These are phyloP conservation scores for Lecanosticta acicola DNA, from an alignment of 2,329 filamentous ascomycete species.

Conservation along the genomic window DNA sequence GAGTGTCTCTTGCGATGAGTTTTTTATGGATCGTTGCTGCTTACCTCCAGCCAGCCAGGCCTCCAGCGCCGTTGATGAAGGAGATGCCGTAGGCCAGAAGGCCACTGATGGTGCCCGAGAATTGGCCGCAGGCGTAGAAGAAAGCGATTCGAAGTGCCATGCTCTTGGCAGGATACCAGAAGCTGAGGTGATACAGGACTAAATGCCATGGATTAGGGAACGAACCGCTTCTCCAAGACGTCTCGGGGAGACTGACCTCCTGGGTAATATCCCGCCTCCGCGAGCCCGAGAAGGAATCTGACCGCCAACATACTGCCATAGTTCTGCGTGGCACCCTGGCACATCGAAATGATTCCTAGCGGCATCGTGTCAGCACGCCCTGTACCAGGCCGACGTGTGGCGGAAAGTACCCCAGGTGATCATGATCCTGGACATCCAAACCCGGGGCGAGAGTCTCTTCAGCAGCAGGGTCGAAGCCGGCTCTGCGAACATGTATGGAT, in stretches of 20 bases:
- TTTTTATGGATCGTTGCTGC: constrained; percentile 9
- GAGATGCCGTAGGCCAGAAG: constrained; percentile 40
- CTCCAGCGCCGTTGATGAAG: constrained; percentile 41
- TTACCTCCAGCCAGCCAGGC: constrained; percentile 23
- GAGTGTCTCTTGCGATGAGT: neutral
- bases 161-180: constrained; percentile 33
- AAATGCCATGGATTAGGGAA: neutral
- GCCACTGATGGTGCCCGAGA: constrained; percentile 36
- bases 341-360: constrained; percentile 25
- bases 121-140: constrained; percentile 33
- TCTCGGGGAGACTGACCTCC: constrained; percentile 16
- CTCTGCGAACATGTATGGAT: constrained; percentile 34
- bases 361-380: no score
- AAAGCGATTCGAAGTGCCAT: constrained; percentile 33
- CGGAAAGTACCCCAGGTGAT: constrained; percentile 26
- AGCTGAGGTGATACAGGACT: constrained; percentile 23
- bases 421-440: constrained; percentile 29
- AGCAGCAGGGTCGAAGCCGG: constrained; percentile 25
- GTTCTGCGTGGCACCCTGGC: constrained; percentile 23
- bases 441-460: constrained; percentile 25
- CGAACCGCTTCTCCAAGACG: neutral
- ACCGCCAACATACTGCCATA: constrained; percentile 20
- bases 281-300: constrained; percentile 25
- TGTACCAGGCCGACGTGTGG: neutral
- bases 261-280: constrained; percentile 25